Base-by-base conservation (phyloP, 495 filamentous ascomycete genomes). In the Lentithecium fluviatile region DNA sequence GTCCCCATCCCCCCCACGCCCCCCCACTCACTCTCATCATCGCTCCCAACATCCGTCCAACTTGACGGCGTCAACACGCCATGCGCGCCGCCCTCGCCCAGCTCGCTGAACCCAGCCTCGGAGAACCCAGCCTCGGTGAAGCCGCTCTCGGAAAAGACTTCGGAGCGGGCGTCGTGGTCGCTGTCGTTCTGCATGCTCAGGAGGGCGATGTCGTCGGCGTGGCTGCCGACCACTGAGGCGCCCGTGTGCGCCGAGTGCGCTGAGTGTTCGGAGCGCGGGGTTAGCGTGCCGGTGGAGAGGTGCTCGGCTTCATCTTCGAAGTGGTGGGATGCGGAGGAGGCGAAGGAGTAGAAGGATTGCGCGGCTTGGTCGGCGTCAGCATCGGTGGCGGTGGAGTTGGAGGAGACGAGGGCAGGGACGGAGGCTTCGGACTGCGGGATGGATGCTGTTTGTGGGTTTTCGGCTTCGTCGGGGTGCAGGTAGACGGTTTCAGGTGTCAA, bases 21-120 rank as follows among this genome's bases (percentile, higher is more conserved):
- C 2, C 55, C 60, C 55, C 49, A 65, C 57, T 70, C 64, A 40
- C 67, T 70, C 45, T 58, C 64, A 56, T 64, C 64, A 53, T 70
- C 67, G 51, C 64, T 67, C 11, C 60, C 67, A 6, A 70, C 60
- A 62, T 70, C 67, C 21, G 67, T 70, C 67, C 67, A 70, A 25
- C 60, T 64, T 1, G n/a, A 32, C 38, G 67, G 67, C 36, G 67
- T 70, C 43, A 58, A 55, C 7, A 51, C 58, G 19, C 67, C 67
- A 15, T 40, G 1, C 21, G 42, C 21, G 6, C 34, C 21, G 6
- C 34, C 25, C 21, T 63, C 59, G 32, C 61, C 52, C 1, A 61
- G 12, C 10, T 68, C 65, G 45, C 65, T 68, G 50, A 62, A 60
- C 36, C 50, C 54, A 0, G 42, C 45, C 19, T 69, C 61, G 13